Percentiles rank a stretch among this genome's conserved stretches.
Evolutionary conservation across 2,329 filamentous ascomycete genomes (phyloP).

Genomic region (Lomentospora prolificans): DNA sequence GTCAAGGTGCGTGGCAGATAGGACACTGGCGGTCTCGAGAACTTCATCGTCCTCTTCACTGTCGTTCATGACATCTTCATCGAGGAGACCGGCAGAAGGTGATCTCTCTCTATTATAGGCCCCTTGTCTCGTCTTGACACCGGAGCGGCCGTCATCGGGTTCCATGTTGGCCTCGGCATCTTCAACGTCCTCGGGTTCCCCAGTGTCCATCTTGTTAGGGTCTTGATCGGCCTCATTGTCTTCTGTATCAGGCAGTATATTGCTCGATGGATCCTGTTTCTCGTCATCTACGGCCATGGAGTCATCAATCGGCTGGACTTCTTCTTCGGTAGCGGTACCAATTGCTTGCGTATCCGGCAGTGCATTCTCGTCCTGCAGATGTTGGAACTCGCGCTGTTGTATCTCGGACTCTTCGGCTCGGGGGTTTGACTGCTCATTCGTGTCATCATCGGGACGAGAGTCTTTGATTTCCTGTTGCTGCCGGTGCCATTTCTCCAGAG

Average conservation of each 20-base stretch:
- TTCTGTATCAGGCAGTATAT: conserved; percentile 42
- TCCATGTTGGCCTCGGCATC: conserved; percentile 27
- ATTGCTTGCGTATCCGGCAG: conserved; percentile 84
- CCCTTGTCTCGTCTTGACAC: conserved; percentile 49
- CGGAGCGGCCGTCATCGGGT: conserved; percentile 46
- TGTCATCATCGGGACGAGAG: conserved; percentile 33
- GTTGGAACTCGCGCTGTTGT: conserved; percentile 79
- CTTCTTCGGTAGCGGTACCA: conserved; percentile 78
- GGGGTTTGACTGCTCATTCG: conserved; percentile 28
- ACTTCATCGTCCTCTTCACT: conserved; percentile 40
- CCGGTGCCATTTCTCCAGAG: conserved; percentile 84
- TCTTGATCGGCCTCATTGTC: conserved; percentile 38
- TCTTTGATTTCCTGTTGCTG: conserved; percentile 73
- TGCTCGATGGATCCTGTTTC: conserved; percentile 38
- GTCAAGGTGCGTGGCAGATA: conserved; percentile 64
- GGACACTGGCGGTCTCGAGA: conserved; percentile 48
- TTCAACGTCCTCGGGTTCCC: conserved; percentile 28
- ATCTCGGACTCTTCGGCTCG: conserved; percentile 54
- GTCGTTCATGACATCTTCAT: conserved; percentile 32
- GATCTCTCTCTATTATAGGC: conserved; percentile 45
- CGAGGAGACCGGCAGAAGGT: conserved; percentile 17
- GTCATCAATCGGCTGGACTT: conserved; percentile 77
- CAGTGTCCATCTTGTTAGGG: conserved; percentile 23
- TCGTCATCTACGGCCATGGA: conserved; percentile 76
- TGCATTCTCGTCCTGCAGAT: conserved; percentile 74